These are phyloP conservation scores for Phytophthora podocarpi DNA, from an alignment of 352 stramenopile species.

Conservation along the genomic window DNA sequence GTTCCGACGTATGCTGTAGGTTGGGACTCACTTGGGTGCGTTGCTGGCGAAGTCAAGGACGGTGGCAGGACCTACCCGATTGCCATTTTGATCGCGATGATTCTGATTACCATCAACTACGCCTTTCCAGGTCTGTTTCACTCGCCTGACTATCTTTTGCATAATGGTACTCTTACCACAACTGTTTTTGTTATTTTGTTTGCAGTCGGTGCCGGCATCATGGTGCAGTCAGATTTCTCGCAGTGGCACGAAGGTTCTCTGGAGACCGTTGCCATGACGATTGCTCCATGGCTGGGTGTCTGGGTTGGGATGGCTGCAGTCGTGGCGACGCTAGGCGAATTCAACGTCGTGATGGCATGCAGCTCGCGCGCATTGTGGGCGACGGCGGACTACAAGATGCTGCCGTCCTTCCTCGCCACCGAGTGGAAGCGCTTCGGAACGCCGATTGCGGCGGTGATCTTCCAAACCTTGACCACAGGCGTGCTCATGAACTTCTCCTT, in stretches of 20 bases:
- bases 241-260: constrained; percentile 77
- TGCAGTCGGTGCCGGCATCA: constrained; percentile 72
- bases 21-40: constrained; percentile 85
- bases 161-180: too few relatives aligned
- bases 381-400: constrained; percentile 86
- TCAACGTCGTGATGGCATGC: constrained; percentile 89
- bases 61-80: constrained; percentile 82
- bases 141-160: background rate
- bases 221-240: constrained; percentile 74
- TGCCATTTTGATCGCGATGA: constrained; percentile 80
- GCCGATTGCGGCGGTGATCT: constrained; percentile 75
- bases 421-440: constrained; percentile 83
- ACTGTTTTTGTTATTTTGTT: background rate
- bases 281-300: constrained; percentile 77
- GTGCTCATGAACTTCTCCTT: constrained; percentile 90
- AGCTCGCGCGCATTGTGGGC: constrained; percentile 82
- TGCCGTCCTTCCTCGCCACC: constrained; percentile 59
- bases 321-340: constrained; percentile 82
- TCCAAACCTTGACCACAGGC: constrained; percentile 75
- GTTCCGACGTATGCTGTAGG: constrained; percentile 26
- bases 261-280: constrained; percentile 76
- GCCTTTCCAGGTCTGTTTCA: constrained; percentile 63
- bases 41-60: constrained; percentile 87
- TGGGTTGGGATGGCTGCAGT: constrained; percentile 82
- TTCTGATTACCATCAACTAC: constrained; percentile 87